Percentiles rank a stretch among this genome's conserved stretches.
Conservation (phyloP, 2,329 filamentous ascomycete genomes). For the Aspergillus spinulosporus region DNA sequence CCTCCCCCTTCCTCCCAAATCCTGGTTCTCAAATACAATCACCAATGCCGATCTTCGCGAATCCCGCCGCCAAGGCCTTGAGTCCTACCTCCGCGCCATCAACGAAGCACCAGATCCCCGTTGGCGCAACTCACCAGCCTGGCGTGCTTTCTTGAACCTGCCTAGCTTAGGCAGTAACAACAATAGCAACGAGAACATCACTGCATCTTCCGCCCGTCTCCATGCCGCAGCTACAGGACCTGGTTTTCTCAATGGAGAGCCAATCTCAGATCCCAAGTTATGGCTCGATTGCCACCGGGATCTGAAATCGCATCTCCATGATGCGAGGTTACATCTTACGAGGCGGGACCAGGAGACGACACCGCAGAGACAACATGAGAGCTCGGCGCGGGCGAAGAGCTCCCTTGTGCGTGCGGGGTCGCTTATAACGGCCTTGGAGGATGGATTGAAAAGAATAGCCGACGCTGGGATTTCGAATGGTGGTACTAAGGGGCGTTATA, state of each 20-base stretch:
- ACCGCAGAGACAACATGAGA: constrained; percentile 62
- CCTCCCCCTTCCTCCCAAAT: constrained; percentile 57
- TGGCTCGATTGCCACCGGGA: constrained; percentile 64
- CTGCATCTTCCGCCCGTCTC: constrained; percentile 38
- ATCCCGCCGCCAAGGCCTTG: constrained; percentile 56
- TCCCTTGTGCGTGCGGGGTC: constrained; percentile 58
- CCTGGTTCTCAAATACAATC: constrained; percentile 60
- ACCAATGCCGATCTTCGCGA: constrained; percentile 59
- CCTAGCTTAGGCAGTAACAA: constrained; percentile 38
- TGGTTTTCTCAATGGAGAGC: constrained; percentile 23
- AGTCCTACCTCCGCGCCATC: constrained; percentile 60
- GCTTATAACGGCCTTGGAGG: constrained; percentile 57
- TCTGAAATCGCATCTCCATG: constrained; percentile 61
- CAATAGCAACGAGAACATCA: constrained; percentile 17
- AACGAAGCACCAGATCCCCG: constrained; percentile 56
- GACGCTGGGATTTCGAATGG: constrained; percentile 6
- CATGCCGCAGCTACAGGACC: constrained; percentile 47
- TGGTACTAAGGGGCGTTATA: neutral
- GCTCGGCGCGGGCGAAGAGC: constrained; percentile 62
- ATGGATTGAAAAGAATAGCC: constrained; percentile 50
- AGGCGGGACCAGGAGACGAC: constrained; percentile 60
- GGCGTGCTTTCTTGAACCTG: constrained; percentile 60
- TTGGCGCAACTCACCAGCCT: constrained; percentile 59
- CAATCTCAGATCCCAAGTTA: constrained; percentile 55
- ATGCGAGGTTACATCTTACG: constrained; percentile 59